A percentile compares a stretch with the other conserved stretches of the same genome.
Evolutionary conservation across 2,329 filamentous ascomycete genomes (phyloP).

Genomic region (Xylariales sp.): DNA sequence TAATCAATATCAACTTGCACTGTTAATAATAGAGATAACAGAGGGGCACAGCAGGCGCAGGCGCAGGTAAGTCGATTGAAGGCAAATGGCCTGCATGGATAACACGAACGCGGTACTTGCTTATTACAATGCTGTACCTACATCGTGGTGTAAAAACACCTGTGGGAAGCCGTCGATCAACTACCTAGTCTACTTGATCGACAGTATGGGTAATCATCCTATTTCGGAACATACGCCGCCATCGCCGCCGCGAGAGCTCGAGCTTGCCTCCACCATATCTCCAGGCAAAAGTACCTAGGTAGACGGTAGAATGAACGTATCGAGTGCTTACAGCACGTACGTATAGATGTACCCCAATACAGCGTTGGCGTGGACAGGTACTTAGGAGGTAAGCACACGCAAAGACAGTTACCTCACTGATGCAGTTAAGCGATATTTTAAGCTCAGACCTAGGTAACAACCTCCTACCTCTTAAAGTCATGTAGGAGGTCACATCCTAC

Average conservation of each 20-base stretch:
- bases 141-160: conserved; percentile 9
- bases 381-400: neutral
- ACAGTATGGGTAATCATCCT: conserved; percentile 27
- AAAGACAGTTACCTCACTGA: neutral
- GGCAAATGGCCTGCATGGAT: conserved; percentile 21
- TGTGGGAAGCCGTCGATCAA: conserved; percentile 34
- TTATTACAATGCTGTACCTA: conserved; percentile 13
- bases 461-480: no score
- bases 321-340: no score
- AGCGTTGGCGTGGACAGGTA: neutral
- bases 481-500: no score
- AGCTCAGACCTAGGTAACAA: neutral
- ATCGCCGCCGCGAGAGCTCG: conserved; percentile 20
- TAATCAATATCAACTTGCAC: conserved; percentile 5
- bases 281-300: neutral
- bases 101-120: conserved; percentile 17
- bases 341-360: no score
- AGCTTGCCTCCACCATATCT: neutral
- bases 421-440: conserved; percentile 7
- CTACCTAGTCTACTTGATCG: conserved; percentile 29
- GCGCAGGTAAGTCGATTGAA: neutral
- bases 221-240: conserved; percentile 29
- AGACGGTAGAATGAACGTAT: neutral
- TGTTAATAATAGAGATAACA: conserved; percentile 4
- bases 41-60: neutral